Base-by-base conservation (phyloP, 495 filamentous ascomycete species). In the Trichoderma orchidacearum region DNA sequence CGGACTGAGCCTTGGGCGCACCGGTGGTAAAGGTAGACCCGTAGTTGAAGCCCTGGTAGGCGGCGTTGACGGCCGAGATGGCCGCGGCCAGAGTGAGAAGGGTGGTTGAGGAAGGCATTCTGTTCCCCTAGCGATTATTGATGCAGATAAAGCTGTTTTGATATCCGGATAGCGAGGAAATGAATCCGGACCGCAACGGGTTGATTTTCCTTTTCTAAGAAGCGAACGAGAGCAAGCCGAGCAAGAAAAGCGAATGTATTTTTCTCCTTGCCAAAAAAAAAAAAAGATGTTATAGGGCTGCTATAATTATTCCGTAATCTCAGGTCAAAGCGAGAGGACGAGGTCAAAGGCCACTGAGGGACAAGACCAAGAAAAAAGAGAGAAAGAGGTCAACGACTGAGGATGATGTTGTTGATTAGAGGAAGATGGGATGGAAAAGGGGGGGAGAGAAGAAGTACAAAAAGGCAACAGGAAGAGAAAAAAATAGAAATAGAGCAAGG, bases 1-100 rank as follows among this genome's bases (percentile, higher is more conserved):
- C 82, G 21, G 76, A 64, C 68, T 86, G 79, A 31, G 61, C 55
- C 65, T 85, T 88, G 67, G 74, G 63, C 54, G 75, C 75, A 57
- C 84, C 81, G 63, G 85, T 81, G 30, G 70, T 69, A 69, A 77
- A 69, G 62, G 76, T 80, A 27, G 80, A 68, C 63, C 87, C 89
- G 63, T 90, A 88, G 78, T 93, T 94, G 80, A 95, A 94, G 59
- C 90, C 90, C 61, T 85, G 75, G 62, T 68, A 74, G 54, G 68
- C 63, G 27, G 68, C 73, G 31, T 61, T 57, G 56, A 60, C 65
- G 45, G 63, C 53, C 13, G 67, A 60, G 54, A 66, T 13, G 32
- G 57, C 57, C 54, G 66, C 59, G 53, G 66, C 66, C 34, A 74
- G 51, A 41, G 64, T 66, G 35, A 68, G 65, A 1, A 74, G 54